A percentile compares a stretch with the other conserved stretches of the same genome.
Evolutionary conservation across 73 alveolate genomes (phyloP).

Genomic region (Paramecium sonneborni): DNA sequence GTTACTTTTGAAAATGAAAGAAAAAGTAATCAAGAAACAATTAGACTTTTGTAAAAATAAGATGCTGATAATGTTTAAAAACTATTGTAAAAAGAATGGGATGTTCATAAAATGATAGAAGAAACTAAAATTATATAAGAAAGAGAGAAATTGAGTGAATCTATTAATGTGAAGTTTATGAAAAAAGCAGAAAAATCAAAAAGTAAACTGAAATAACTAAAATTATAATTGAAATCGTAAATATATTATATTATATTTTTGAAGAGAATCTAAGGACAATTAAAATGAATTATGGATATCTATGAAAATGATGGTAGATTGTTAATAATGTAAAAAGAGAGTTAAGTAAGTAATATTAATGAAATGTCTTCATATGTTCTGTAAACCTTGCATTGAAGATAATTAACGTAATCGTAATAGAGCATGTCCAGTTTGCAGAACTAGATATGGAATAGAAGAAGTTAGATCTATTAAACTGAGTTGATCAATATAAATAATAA

Average conservation of each 20-base stretch:
- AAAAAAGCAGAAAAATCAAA: slow-evolving; percentile 31
- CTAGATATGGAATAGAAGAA: slow-evolving; percentile 23
- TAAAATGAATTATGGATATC: neutral
- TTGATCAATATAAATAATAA: neutral
- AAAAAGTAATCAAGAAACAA: neutral
- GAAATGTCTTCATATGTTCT: slow-evolving; percentile 42
- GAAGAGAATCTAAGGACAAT: neutral
- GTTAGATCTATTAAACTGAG: neutral
- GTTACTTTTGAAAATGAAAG: neutral
- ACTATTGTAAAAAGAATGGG: slow-evolving; percentile 9
- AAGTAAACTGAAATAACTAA: neutral
- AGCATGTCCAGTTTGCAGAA: slow-evolving; percentile 48
- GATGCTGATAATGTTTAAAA: neutral
- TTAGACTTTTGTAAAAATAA: neutral
- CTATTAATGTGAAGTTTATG: neutral
- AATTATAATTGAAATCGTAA: neutral
- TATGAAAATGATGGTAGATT: slow-evolving; percentile 30
- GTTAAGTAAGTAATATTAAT: neutral
- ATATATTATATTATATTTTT: neutral
- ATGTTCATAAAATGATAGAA: neutral
- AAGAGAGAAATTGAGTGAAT: slow-evolving; percentile 7
- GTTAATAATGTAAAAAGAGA: slow-evolving; percentile 32
- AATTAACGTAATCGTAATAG: slow-evolving; percentile 8
- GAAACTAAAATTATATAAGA: neutral
- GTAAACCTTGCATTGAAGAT: slow-evolving; percentile 12